Conservation (phyloP, 1,284 basidiomycete species). For the Cerrena zonata region DNA sequence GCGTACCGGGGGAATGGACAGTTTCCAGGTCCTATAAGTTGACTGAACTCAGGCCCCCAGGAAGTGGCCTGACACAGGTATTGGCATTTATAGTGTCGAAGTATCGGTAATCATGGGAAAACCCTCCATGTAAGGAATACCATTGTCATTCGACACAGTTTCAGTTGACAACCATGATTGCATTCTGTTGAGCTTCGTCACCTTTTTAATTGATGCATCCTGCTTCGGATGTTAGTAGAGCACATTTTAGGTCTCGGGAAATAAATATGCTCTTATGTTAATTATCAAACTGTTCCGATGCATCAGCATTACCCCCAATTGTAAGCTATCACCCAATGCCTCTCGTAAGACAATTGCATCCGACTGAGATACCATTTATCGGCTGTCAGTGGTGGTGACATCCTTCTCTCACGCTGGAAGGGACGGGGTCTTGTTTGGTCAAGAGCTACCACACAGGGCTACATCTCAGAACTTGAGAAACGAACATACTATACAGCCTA, state of each 20-base stretch:
- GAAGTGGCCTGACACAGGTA: not conserved
- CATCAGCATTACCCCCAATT: slow-evolving; percentile 61
- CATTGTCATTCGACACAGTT: slow-evolving; percentile 50
- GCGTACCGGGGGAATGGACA: slow-evolving; percentile 26
- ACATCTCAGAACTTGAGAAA: no score
- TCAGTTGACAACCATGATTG: slow-evolving; percentile 73
- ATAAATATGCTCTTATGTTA: slow-evolving; percentile 51
- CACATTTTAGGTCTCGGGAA: not conserved
- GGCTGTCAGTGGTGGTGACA: no score
- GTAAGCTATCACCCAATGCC: slow-evolving; percentile 54
- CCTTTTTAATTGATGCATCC: slow-evolving; percentile 52
- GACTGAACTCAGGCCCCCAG: no score
- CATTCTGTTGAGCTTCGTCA: slow-evolving; percentile 56
- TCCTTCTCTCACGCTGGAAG: no score
- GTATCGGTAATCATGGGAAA: slow-evolving; percentile 72
- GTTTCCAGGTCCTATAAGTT: slow-evolving; percentile 24
- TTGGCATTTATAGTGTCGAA: slow-evolving; percentile 57
- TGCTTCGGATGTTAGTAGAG: slow-evolving; percentile 16
- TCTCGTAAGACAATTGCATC: no score
- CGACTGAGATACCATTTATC: no score
- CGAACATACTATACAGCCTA: no score
- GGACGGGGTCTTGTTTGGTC: no score
- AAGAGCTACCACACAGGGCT: no score
- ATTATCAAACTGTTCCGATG: slow-evolving; percentile 67
- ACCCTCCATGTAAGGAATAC: slow-evolving; percentile 33